Percentiles rank a stretch among this genome's conserved stretches.
Evolutionary conservation across 1,284 basidiomycete genomes (phyloP).

Genomic region (Fomitopsis palustris): DNA sequence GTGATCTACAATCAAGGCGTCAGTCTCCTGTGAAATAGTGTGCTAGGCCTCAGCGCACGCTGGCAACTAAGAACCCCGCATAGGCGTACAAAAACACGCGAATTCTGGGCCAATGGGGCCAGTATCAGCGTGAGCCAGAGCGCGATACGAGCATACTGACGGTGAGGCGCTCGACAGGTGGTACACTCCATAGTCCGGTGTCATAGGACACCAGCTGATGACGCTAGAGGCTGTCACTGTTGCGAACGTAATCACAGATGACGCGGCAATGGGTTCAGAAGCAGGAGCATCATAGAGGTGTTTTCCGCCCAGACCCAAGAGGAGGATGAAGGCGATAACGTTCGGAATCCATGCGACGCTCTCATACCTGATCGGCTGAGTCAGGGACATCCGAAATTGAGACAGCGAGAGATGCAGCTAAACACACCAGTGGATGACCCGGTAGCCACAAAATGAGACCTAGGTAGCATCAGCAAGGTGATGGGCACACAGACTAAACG

Average conservation of each 20-base stretch:
- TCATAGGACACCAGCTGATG: conserved; percentile 56
- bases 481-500: not conserved
- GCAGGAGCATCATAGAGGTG: conserved; percentile 33
- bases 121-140: conserved; percentile 10
- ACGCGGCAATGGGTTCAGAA: conserved; percentile 28
- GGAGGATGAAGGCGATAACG: conserved; percentile 60
- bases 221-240: conserved; percentile 41
- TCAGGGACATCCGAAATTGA: conserved; percentile 5
- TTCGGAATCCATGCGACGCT: conserved; percentile 67
- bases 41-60: conserved; percentile 36
- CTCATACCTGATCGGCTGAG: conserved; percentile 39
- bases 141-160: conserved; percentile 23
- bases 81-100: conserved; percentile 64
- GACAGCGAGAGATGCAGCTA: not conserved
- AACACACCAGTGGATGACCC: conserved; percentile 52
- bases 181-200: conserved; percentile 60
- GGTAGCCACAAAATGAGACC: conserved; percentile 62
- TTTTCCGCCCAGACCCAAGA: conserved; percentile 60
- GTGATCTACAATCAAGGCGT: conserved; percentile 37
- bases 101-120: conserved; percentile 24
- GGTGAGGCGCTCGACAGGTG: conserved; percentile 45
- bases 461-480: not conserved
- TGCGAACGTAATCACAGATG: conserved; percentile 29
- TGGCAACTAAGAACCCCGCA: conserved; percentile 58
- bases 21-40: not conserved